phyloP scores from a whole-genome alignment of 495 filamentous ascomycete genomes.

The Trichoderma erinaceum region DNA sequence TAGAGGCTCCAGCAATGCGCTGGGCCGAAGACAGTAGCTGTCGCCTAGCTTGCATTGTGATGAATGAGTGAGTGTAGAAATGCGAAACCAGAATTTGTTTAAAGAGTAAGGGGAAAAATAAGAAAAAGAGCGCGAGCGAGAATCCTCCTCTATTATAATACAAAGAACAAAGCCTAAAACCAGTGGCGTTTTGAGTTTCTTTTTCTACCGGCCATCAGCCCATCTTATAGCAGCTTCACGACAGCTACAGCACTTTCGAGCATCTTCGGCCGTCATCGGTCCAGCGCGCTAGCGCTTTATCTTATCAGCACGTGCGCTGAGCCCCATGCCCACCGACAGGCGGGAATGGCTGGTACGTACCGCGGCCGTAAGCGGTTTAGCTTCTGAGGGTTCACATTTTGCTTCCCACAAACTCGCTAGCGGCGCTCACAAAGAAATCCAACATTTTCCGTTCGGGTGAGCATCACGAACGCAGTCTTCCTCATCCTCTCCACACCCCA shows the following conservation, averaged over 20 bases:
- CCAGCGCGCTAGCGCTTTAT: background rate
- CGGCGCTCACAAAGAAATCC: constrained; percentile 15
- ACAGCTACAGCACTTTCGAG: background rate
- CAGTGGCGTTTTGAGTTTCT: background rate
- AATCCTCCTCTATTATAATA: background rate
- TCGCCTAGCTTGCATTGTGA: constrained; percentile 16
- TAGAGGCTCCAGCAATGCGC: background rate
- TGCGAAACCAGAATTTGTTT: background rate
- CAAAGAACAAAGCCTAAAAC: background rate
- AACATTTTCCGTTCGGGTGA: constrained; percentile 14
- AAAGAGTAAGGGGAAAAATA: background rate
- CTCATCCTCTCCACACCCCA: constrained; percentile 29
- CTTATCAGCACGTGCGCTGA: constrained; percentile 12
- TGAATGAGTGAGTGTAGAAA: background rate
- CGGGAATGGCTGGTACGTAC: background rate
- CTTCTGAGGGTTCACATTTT: constrained; percentile 16
- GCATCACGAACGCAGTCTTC: constrained; percentile 22
- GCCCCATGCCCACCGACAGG: constrained; percentile 6
- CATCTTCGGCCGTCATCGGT: constrained; percentile 9
- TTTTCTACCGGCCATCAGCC: background rate
- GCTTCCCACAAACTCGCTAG: constrained; percentile 16
- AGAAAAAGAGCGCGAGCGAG: background rate
- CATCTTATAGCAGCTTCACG: constrained; percentile 13
- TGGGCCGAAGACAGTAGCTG: constrained; percentile 14
- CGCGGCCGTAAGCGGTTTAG: constrained; percentile 8